Percentiles rank a stretch among this genome's conserved stretches.
Evolutionary conservation across 257 asterid species (phyloP).

Genomic region (Hygrophila difformis): DNA sequence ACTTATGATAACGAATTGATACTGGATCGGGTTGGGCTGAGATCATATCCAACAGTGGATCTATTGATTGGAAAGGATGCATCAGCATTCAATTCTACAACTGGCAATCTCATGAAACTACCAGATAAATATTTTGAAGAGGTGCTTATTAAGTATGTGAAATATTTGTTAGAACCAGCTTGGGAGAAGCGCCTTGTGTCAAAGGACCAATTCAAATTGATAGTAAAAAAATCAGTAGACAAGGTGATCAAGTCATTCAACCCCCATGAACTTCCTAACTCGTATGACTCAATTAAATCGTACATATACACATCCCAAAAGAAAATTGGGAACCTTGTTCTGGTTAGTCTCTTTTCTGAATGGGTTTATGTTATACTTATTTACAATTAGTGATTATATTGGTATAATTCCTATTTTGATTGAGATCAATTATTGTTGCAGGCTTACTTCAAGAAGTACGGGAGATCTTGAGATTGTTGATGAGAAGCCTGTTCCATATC

Average conservation of each 20-base stretch:
- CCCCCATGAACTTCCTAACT: conserved; percentile 57
- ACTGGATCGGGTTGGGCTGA: conserved; percentile 22
- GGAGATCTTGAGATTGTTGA: conserved; percentile 37
- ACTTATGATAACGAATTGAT: conserved; percentile 27
- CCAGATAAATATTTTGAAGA: conserved; percentile 41
- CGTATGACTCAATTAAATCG: conserved; percentile 41
- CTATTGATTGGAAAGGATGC: too few relatives aligned
- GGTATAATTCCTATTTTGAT: conserved; percentile 11
- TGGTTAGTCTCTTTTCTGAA: conserved; percentile 51
- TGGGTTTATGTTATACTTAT: too few relatives aligned
- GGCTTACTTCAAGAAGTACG: conserved; percentile 67
- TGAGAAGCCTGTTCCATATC: too few relatives aligned
- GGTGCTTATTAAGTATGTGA: conserved; percentile 64
- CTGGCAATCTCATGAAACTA: too few relatives aligned
- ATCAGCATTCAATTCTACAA: too few relatives aligned
- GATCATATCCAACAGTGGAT: too few relatives aligned
- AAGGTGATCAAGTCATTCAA: conserved; percentile 58
- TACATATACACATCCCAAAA: conserved; percentile 49
- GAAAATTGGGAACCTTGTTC: conserved; percentile 72
- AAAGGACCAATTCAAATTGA: conserved; percentile 69
- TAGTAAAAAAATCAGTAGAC: conserved; percentile 64
- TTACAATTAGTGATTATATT: too few relatives aligned
- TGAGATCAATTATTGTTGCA: conserved; percentile 44
- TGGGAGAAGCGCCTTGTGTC: conserved; percentile 71
- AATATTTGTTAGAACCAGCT: conserved; percentile 67